These are phyloP conservation scores for Colletotrichum godetiae DNA, from an alignment of 2,329 filamentous ascomycete genomes.

Conservation along the genomic window DNA sequence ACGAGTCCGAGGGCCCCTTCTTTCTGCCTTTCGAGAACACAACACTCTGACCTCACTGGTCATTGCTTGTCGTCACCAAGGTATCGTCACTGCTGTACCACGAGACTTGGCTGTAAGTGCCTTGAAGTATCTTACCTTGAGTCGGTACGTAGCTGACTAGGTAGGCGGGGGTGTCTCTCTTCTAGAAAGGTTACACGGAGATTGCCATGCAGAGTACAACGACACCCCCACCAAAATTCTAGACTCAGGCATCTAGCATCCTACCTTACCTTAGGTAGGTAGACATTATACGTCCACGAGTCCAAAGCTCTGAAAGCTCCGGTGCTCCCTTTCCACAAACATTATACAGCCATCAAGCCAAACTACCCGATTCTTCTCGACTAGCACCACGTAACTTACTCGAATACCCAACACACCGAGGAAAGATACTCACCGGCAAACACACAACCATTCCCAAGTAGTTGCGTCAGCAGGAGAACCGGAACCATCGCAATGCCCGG, in stretches of 20 bases:
- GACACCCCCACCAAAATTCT: not conserved
- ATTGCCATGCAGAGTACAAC: not conserved
- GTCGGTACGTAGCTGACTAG: no score
- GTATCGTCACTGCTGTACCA: no score
- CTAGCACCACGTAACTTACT: not conserved
- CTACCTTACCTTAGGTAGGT: not conserved
- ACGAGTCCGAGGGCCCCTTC: constrained; percentile 8
- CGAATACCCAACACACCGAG: not conserved
- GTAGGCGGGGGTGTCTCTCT: no score
- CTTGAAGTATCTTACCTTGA: no score
- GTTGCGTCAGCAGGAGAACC: not conserved
- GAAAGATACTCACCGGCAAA: not conserved
- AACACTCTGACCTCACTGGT: constrained; percentile 2
- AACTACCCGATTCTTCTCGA: not conserved
- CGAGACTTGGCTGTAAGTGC: no score
- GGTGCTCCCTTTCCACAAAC: not conserved
- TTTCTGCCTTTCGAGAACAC: constrained; percentile 11
- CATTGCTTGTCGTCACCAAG: not conserved
- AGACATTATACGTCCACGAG: not conserved
- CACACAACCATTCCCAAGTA: no score
- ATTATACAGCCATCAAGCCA: not conserved
- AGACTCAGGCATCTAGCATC: constrained; percentile 10
- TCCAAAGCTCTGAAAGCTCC: not conserved
- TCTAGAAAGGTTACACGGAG: not conserved
- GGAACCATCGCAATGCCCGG: constrained; percentile 12